Conservation (phyloP, 768 basidiomycete species). For the Strobilomyces dryophilus region DNA sequence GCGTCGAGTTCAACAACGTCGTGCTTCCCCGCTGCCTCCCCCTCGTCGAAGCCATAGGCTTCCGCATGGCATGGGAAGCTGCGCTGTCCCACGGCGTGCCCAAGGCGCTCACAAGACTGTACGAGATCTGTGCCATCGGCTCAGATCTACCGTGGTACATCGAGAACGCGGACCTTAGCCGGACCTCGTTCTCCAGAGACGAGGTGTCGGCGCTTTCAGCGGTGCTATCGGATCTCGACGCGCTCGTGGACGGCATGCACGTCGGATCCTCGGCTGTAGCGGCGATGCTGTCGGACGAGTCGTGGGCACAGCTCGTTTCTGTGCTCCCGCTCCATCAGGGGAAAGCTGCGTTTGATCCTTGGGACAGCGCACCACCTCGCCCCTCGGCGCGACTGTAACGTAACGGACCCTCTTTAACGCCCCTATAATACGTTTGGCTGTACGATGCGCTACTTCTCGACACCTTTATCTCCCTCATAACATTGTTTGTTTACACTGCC, state of each 20-base stretch:
- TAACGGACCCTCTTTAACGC: not conserved
- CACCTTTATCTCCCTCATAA: too few species aligned
- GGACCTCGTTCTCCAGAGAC: not conserved
- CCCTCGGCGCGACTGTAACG: not conserved
- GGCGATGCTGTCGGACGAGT: not conserved
- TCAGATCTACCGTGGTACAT: conserved; percentile 1
- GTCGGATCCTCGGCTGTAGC: not conserved
- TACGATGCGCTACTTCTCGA: not conserved
- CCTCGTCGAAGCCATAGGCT: not conserved
- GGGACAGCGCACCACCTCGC: not conserved
- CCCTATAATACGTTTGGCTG: not conserved
- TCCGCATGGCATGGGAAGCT: conserved; percentile 1
- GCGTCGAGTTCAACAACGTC: not conserved
- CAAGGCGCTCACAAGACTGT: not conserved
- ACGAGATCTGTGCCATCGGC: not conserved
- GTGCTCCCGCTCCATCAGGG: not conserved
- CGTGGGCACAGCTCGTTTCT: not conserved
- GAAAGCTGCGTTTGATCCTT: not conserved
- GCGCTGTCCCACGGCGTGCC: not conserved
- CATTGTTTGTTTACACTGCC: too few species aligned
- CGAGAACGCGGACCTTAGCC: not conserved
- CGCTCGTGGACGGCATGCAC: not conserved
- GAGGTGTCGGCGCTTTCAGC: not conserved
- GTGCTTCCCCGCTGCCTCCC: not conserved
- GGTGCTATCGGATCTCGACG: not conserved